Evolutionary conservation across 257 asterid genomes (phyloP).

Genomic region (Marsdenia floribunda): DNA sequence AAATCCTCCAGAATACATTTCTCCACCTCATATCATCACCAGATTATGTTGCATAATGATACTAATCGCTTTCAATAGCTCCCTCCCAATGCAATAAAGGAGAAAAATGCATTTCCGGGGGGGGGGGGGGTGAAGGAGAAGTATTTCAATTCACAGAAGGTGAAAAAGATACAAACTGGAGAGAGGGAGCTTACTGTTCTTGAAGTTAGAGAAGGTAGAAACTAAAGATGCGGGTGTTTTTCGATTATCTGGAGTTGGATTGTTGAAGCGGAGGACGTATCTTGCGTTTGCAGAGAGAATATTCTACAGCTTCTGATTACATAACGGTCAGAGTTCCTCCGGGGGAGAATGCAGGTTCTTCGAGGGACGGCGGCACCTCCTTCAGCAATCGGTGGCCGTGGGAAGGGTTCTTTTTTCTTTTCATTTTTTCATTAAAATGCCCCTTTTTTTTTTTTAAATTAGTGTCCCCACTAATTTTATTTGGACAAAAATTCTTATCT

Average conservation of each 20-base stretch:
- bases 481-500: too few relatives aligned
- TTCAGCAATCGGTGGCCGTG: too few relatives aligned
- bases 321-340: too few relatives aligned
- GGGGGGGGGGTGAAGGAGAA: background rate
- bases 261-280: background rate
- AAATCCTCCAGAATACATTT: conserved; percentile 11
- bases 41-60: background rate
- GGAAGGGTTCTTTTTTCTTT: too few relatives aligned
- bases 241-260: background rate
- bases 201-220: background rate
- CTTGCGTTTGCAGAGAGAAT: background rate
- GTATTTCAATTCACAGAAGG: background rate
- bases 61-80: background rate
- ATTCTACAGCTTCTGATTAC: too few relatives aligned
- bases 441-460: too few relatives aligned
- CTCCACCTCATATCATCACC: conserved; percentile 20
- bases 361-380: too few relatives aligned
- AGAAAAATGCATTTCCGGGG: background rate
- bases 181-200: background rate
- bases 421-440: too few relatives aligned
- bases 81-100: too few relatives aligned
- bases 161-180: too few relatives aligned
- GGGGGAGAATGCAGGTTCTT: too few relatives aligned
- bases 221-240: background rate
- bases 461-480: too few relatives aligned